Percentiles rank a stretch among this genome's conserved stretches.
These are phyloP conservation scores for Leishmania tarentolae DNA, from an alignment of 208 protist genomes.

Conservation along the genomic window DNA sequence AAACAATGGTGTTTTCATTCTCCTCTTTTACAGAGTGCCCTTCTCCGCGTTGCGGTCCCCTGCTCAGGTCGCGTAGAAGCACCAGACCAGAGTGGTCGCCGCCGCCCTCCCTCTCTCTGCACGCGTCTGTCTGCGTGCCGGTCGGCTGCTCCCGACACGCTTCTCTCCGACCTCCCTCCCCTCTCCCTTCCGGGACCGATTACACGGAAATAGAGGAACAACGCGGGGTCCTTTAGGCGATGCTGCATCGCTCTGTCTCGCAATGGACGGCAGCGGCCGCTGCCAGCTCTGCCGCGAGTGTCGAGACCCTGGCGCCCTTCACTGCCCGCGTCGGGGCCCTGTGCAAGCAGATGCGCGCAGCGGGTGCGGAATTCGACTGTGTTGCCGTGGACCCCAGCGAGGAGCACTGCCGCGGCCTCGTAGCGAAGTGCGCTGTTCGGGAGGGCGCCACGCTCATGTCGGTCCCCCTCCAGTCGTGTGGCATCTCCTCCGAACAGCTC, in stretches of 20 bases:
- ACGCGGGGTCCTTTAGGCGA: not conserved
- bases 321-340: constrained; percentile 29
- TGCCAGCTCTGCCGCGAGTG: constrained; percentile 6
- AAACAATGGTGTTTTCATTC: not conserved
- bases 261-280: constrained; percentile 4
- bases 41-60: not conserved
- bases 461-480: constrained; percentile 46
- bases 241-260: constrained; percentile 9
- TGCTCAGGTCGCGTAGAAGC: not conserved
- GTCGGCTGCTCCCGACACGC: not conserved
- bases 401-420: constrained; percentile 52
- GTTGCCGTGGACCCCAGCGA: constrained; percentile 45
- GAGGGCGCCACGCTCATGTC: constrained; percentile 68
- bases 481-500: constrained; percentile 50
- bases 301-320: constrained; percentile 17
- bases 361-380: constrained; percentile 45
- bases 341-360: constrained; percentile 21
- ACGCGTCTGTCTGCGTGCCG: not conserved
- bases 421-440: constrained; percentile 46
- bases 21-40: not conserved
- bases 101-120: not conserved
- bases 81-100: not conserved
- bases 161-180: not conserved
- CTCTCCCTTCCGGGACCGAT: too few relatives aligned
- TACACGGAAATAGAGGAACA: not conserved